These are phyloP conservation scores for Graphiopsis chlorocephala DNA, from an alignment of 2,329 filamentous ascomycete genomes.

Conservation along the genomic window DNA sequence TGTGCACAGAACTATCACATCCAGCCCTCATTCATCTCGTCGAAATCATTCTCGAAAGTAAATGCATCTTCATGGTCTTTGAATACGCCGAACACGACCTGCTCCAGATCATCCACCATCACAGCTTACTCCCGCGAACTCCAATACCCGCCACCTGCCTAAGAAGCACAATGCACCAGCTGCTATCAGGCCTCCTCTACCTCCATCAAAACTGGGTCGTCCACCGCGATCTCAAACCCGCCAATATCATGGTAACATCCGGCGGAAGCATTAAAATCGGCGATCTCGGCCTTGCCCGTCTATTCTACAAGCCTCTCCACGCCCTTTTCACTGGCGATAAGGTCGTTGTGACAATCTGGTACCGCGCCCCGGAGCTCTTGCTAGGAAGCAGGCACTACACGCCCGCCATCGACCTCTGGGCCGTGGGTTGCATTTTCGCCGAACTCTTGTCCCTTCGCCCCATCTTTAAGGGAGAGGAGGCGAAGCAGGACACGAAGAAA, in stretches of 20 bases:
- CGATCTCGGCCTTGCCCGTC: conserved; percentile 83
- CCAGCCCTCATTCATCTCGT: conserved; percentile 85
- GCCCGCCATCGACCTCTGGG: conserved; percentile 95
- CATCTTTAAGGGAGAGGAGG: conserved; percentile 98
- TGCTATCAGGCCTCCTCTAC: conserved; percentile 91
- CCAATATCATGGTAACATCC: conserved; percentile 98
- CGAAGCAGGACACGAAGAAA: conserved; percentile 98
- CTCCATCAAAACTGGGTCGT: conserved; percentile 96
- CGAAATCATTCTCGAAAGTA: conserved; percentile 96
- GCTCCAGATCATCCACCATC: conserved; percentile 96
- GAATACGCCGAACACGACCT: conserved; percentile 98
- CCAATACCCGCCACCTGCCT: conserved; percentile 86
- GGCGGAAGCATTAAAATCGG: conserved; percentile 89
- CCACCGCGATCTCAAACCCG: conserved; percentile 93
- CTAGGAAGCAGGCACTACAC: conserved; percentile 95
- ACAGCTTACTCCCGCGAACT: conserved; percentile 83
- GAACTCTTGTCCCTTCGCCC: conserved; percentile 85
- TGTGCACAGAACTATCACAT: conserved; percentile 89
- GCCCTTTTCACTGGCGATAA: conserved; percentile 93
- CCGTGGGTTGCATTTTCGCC: conserved; percentile 95
- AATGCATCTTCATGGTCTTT: conserved; percentile 99
- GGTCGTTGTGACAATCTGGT: conserved; percentile 99
- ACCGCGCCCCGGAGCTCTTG: conserved; percentile 89
- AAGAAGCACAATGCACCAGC: conserved; percentile 92
- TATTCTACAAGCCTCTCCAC: conserved; percentile 92